Base-by-base conservation (phyloP, 495 filamentous ascomycete genomes). In the Poronia punctata region DNA sequence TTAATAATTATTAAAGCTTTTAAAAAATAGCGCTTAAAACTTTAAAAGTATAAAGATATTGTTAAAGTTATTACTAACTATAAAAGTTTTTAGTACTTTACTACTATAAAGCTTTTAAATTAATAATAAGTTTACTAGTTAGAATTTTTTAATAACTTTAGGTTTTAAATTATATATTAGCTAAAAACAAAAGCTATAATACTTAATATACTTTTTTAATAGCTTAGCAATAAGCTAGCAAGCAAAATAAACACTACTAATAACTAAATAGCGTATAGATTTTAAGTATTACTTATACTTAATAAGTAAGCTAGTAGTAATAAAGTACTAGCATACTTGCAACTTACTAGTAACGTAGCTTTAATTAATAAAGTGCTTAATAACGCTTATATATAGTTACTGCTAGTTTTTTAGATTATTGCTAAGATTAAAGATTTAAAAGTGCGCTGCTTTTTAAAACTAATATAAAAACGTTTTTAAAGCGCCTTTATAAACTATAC, bases 181-280 rank as follows among this genome's bases (percentile, higher is more conserved):
- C 20, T 8, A 10, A 14, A 8, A 24, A 24, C n/a, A 24, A 2
- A 36, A 5, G 20, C 20, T 3, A 15, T 24, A 0, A 24, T 15
- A 6, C 20, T 4, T 14, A 8, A 36, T 15, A 15, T 15, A 36
- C n/a, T 36, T n/a, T n/a, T n/a, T n/a, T n/a, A n/a, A n/a, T n/a
- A n/a, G 90, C 82, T 41, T 82, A 82, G 38, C 88, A 79, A 65
- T 89, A 89, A 45, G 86, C 76, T 31, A 87, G 66, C 58, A 90
- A 86, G 0, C 70, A 71, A 57, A 88, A 47, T 27, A 4, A 11
- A 30, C 11, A 30, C 11, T 30, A 30, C 11, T n/a, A 11, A 30
- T 11, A 11, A 30, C 11, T 5, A 11, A 30, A 30, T 30, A 5
- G 11, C 11, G 11, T 11, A 11, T 30, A 5, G 11, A n/a, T 5